A percentile compares a stretch with the other conserved stretches of the same genome.
phyloP scores from a whole-genome alignment of 441 rosid genomes.

The Erodium texanum region DNA sequence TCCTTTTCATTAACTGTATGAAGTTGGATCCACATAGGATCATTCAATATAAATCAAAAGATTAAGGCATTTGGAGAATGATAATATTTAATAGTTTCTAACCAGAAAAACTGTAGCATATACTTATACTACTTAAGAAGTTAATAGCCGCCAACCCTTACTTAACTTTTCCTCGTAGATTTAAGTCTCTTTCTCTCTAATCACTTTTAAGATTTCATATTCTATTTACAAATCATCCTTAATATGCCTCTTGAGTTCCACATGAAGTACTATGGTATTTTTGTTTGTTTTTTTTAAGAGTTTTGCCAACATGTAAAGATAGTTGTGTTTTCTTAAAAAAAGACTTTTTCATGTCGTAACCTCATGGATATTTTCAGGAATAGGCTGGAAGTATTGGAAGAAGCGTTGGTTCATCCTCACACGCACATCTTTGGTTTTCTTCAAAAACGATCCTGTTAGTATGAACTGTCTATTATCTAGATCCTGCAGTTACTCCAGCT shows the following conservation, averaged over 20 bases:
- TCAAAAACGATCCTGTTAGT: constrained; percentile 95
- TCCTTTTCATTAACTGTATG: not conserved
- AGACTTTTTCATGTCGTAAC: not conserved
- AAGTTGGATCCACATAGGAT: not conserved
- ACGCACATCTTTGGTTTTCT: constrained; percentile 90
- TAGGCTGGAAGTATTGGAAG: constrained; percentile 99
- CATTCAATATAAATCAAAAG: not conserved
- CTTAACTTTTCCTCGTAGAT: too few species aligned
- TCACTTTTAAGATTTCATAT: too few species aligned
- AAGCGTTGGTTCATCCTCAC: constrained; percentile 98
- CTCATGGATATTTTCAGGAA: constrained; percentile 40
- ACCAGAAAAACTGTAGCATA: not conserved
- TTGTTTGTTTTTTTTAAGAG: too few species aligned
- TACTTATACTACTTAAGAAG: too few species aligned
- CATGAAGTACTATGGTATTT: too few species aligned
- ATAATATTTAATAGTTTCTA: not conserved
- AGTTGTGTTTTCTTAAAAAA: not conserved
- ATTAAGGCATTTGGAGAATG: not conserved
- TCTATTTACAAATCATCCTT: too few species aligned
- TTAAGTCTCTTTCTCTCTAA: too few species aligned
- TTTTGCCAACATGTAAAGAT: not conserved
- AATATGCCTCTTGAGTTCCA: too few species aligned
- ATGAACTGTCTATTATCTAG: constrained; percentile 2
- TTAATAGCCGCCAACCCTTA: too few species aligned
- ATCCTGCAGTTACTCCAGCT: not conserved